phyloP scores from a whole-genome alignment of 148 eudicot genomes.

The Dysphania ambrosioides region DNA sequence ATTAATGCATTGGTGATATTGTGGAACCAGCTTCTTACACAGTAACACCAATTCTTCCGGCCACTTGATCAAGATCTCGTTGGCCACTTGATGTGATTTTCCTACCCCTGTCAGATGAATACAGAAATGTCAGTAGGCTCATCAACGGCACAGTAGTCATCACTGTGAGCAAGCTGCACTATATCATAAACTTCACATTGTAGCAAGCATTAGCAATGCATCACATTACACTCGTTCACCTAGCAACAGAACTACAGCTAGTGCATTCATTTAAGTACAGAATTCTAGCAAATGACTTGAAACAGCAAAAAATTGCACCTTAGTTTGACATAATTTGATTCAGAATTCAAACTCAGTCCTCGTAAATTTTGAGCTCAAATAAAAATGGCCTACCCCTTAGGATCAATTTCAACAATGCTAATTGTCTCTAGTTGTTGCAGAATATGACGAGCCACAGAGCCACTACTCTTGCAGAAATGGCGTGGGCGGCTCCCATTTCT shows the following conservation, averaged over 20 bases:
- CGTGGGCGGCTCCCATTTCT: slow-evolving; percentile 80
- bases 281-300: background rate
- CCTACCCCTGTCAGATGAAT: slow-evolving; percentile 47
- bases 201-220: background rate
- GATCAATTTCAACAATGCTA: slow-evolving; percentile 58
- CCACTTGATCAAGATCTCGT: slow-evolving; percentile 80
- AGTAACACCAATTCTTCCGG: slow-evolving; percentile 48
- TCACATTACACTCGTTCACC: background rate
- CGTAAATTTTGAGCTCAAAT: background rate
- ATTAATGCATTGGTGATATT: background rate
- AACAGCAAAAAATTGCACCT: background rate
- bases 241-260: background rate
- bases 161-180: background rate
- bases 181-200: background rate
- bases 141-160: background rate
- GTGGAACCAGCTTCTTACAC: slow-evolving; percentile 12
- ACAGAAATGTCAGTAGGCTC: background rate
- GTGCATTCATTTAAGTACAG: background rate
- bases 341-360: background rate
- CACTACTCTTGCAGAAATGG: slow-evolving; percentile 80
- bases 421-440: slow-evolving; percentile 60
- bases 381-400: slow-evolving; percentile 60
- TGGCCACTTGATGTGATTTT: slow-evolving; percentile 65
- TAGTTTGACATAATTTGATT: background rate
- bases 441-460: slow-evolving; percentile 70